Base-by-base conservation (phyloP, 2,329 filamentous ascomycete genomes). In the Aspergillus tubingensis region DNA sequence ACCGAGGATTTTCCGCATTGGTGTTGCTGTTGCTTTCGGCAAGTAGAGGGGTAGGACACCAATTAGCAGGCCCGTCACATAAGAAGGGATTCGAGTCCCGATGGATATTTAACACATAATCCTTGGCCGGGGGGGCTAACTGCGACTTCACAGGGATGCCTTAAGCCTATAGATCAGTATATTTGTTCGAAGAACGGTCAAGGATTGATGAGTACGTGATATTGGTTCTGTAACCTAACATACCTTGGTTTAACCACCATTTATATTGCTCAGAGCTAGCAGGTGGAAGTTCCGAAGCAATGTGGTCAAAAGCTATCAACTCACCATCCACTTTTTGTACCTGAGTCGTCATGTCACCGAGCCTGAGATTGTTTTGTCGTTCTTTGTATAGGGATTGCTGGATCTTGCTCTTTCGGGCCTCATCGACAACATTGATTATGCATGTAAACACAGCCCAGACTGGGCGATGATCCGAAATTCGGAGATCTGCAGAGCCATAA, bases 381-480 rank as follows among this genome's bases (percentile, higher is more conserved):
- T 82, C 82, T 21, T 84, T 81, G 72, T 98, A 97, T 10, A 98
- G 81, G 55, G 89, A 83, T 32, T 85, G 85, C 70, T 89, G 91
- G 50, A 98, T 86, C 3, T 80, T 77, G 62, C 93, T 88, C 66
- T 91, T 92, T 56, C 83, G 80, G 23, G 77, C 78, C 72, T 96
- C 91, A 66, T 99, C 86, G 10, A 98, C 81, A 48, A 95, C 87
- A 65, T 83, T 93, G 55, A 98, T 89, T 1, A 83, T 86, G 75
- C 93, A 96, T 66, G 92, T 86, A 72, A 99, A 99, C 0, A 87
- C 87, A 11, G 92, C 93, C 76, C 91, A 97, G 0, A 99, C 94
- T 2, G 95, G 95, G n/a, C 93, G 86, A 75, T 99, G 95, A 72
- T 99, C 95, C 0, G 95, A 99, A 74, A 98, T 96, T 11, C 85